These are phyloP conservation scores for Usnea hakonensis DNA, from an alignment of 495 filamentous ascomycete species.

Conservation along the genomic window DNA sequence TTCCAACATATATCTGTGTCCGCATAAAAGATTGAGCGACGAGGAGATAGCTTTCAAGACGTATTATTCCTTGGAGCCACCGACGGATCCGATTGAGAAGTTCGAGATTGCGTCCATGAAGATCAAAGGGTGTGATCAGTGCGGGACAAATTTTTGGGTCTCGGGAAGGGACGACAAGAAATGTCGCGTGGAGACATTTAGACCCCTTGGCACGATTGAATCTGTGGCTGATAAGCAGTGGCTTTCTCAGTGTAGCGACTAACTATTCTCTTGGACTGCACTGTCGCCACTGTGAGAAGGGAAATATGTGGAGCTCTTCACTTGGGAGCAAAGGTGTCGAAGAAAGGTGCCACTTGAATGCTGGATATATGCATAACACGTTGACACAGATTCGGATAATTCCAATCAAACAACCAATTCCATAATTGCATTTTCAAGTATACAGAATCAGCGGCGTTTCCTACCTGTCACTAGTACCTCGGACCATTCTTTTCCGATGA, in stretches of 20 bases:
- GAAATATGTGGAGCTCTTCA: not conserved
- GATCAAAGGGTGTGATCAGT: not conserved
- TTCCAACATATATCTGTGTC: not conserved
- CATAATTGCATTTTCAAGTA: no score
- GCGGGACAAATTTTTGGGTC: not conserved
- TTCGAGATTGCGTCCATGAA: conserved; percentile 2
- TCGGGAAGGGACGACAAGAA: conserved; percentile 3
- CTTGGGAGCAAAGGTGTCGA: not conserved
- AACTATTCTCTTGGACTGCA: not conserved
- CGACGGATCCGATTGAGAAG: not conserved
- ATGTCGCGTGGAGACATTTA: not conserved
- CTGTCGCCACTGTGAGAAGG: not conserved
- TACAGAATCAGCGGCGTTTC: no score
- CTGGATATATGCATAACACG: not conserved
- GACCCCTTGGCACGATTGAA: not conserved
- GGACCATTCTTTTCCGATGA: no score
- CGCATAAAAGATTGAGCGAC: not conserved
- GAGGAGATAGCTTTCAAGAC: not conserved
- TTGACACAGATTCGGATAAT: not conserved
- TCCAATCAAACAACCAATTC: no score
- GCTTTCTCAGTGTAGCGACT: not conserved
- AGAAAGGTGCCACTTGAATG: not conserved
- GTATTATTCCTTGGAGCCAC: not conserved
- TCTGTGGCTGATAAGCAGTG: not conserved
- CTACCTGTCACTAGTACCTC: no score